Evolutionary conservation across 257 asterid genomes (phyloP), one percentile per base, ranked within the genome.

Genomic region (Striga asiatica): DNA sequence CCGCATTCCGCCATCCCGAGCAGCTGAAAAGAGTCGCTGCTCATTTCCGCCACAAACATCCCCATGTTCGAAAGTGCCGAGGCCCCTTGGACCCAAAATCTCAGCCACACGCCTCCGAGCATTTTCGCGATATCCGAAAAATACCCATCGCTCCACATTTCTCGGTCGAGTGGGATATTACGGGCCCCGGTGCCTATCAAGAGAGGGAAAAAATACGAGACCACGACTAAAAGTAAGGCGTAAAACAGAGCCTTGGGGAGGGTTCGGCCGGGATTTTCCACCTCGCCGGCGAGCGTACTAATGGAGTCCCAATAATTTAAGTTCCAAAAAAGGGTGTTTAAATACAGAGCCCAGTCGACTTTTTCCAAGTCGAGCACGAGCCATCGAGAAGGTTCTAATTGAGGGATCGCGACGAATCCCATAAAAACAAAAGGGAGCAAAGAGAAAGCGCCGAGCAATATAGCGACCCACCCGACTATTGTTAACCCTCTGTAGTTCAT

Each of bases 1-100:
- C 86, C 86, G 62, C 86, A 42, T 65, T 79, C 86, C 16, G 86
- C 86, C 86, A 79, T 79, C 14, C 86, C 86, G 2, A 79, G 76
- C 46, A 79, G 86, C 71, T 79, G 86, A 58, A 79, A 79, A 0
- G 86, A 79, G 54, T 79, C 86, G 12, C 86, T 79, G 54, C 86
- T 79, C 86, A 79, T 79, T 43, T 79, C 86, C 3, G 86, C 80
- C 9, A 79, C 78, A 22, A 79, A 79, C 80, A 73, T 79, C 11
- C 86, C 86, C 82, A 79, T 79, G 25, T 79, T 79, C 17, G 82
- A 79, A 71, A 79, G 51, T 4, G 86, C 86, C 29, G 86, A 80
- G 11, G 86, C 80, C 8, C 76, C 80, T 21, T 76, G 82, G 49
- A 79, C 54, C 86, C 86, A 79, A 76, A 73, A 70, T 13, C 78